These are phyloP conservation scores for Ganoderma lucidum DNA, from an alignment of 1,284 basidiomycete species.

Conservation along the genomic window DNA sequence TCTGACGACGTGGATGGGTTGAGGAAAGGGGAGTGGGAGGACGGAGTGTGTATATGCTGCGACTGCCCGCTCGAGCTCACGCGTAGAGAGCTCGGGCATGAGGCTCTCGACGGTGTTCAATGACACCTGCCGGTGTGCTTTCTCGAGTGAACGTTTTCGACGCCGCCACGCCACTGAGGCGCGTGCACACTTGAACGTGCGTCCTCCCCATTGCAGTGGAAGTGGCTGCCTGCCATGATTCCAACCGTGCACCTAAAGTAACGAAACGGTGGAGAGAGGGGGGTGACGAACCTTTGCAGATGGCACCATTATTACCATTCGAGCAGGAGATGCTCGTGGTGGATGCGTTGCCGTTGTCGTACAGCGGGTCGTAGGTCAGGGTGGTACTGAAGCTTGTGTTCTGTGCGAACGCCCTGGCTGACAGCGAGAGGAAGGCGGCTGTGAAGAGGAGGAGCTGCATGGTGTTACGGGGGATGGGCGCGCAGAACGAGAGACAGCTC, in stretches of 20 bases:
- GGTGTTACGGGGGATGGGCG: not conserved
- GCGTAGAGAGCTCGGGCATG: no score
- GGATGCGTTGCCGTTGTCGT: constrained; percentile 46
- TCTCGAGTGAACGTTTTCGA: no score
- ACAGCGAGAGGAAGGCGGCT: constrained; percentile 9
- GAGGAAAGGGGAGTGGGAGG: no score
- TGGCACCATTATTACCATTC: constrained; percentile 51
- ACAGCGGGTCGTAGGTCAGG: constrained; percentile 50
- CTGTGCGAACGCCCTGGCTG: constrained; percentile 33
- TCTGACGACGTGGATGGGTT: no score
- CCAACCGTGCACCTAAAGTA: no score
- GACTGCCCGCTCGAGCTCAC: no score
- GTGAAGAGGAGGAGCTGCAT: not conserved
- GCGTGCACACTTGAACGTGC: no score
- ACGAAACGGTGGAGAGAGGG: constrained; percentile 41
- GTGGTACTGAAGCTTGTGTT: constrained; percentile 38
- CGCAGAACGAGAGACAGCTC: no score
- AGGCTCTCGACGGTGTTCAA: no score
- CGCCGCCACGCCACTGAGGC: no score
- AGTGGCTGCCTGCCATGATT: not conserved
- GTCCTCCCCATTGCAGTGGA: not conserved
- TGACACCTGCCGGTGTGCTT: no score
- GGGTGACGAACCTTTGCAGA: constrained; percentile 45
- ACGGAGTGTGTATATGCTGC: no score
- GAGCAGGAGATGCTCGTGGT: constrained; percentile 56